Evolutionary conservation across 179 eudicot species (phyloP), one percentile per base, ranked within the genome.

Genomic region (Drosera spatulata): DNA sequence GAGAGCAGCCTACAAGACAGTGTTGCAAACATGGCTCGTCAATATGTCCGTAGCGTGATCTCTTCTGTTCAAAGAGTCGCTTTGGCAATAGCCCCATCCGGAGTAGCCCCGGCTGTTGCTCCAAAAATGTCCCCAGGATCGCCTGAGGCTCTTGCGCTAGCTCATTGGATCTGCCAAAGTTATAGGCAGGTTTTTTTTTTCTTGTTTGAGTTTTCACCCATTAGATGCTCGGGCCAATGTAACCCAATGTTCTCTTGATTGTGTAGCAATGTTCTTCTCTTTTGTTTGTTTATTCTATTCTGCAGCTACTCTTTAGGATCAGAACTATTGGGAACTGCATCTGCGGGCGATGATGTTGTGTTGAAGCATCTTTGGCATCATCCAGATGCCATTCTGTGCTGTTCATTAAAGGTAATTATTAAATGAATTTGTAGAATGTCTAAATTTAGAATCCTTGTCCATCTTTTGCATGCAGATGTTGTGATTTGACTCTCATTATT

Each of bases 31-130:
- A 72, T 77, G 33, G 33, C 33, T 22, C 33, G 33, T 22, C 33
- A 22, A 22, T 22, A 22, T 22, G 33, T 22, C 33, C 79, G 74
- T 13, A 77, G 72, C 61, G 77, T 77, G 57, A 74, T 80, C 61
- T 51, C 77, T 13, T 75, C 82, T 39, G 75, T 80, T 57, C 85
- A 80, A 65, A 77, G 85, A 71, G 75, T 80, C 58, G 67, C 82
- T 41, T 58, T 56, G 77, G 82, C 73, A 15, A 74, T 77, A 64
- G 58, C 75, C 53, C 80, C 77, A 37, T 65, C 78, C 13, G 80
- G 77, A 14, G 62, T 69, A 50, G 65, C 57, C 61, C 79, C 80
- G 14, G 13, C 56, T 41, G 66, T 72, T 41, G 82, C 73, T 11
- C 68, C 77, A 2, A 80, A 65, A 54, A 14, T 72, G 52, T 63